Percentiles rank a stretch among this genome's conserved stretches.
Conservation (phyloP, 1,284 basidiomycete species). For the Tylopilus sp. region DNA sequence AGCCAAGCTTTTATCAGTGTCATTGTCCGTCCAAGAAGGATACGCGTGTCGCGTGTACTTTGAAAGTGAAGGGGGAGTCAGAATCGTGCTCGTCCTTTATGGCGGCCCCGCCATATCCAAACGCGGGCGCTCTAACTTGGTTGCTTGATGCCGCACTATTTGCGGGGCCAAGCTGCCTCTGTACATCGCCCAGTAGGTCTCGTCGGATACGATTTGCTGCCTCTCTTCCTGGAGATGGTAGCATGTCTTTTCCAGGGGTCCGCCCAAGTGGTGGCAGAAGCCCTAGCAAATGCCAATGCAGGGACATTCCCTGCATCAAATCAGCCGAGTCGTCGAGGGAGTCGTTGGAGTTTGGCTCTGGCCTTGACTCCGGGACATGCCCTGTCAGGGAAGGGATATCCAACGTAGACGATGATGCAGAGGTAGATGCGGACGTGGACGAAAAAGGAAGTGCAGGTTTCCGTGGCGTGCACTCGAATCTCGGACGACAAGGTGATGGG, state of each 20-base stretch:
- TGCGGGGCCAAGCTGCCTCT: slow-evolving; percentile 40
- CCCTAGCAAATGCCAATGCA: slow-evolving; percentile 83
- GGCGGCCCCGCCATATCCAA: slow-evolving; percentile 27
- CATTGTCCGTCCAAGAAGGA: slow-evolving; percentile 53
- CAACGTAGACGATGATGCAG: slow-evolving; percentile 42
- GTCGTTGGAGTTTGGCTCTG: slow-evolving; percentile 52
- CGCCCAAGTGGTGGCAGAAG: slow-evolving; percentile 66
- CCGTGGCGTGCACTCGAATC: slow-evolving; percentile 40
- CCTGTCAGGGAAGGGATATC: slow-evolving; percentile 38
- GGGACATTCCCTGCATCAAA: slow-evolving; percentile 78
- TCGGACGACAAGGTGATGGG: slow-evolving; percentile 50
- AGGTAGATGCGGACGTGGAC: slow-evolving; percentile 32
- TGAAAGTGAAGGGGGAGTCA: slow-evolving; percentile 75
- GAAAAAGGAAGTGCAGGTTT: too few species aligned
- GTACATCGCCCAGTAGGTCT: slow-evolving; percentile 67
- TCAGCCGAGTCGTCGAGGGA: slow-evolving; percentile 67
- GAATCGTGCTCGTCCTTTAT: slow-evolving; percentile 68
- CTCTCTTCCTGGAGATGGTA: slow-evolving; percentile 67
- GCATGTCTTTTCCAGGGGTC: slow-evolving; percentile 66
- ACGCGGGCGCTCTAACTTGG: slow-evolving; percentile 39
- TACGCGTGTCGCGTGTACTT: slow-evolving; percentile 59
- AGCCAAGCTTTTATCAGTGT: slow-evolving; percentile 55
- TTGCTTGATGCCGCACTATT: slow-evolving; percentile 26
- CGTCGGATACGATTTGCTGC: slow-evolving; percentile 76
- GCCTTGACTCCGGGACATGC: slow-evolving; percentile 35